These are phyloP conservation scores for Suaeda aralocaspica DNA, from an alignment of 148 eudicot species.

Conservation along the genomic window DNA sequence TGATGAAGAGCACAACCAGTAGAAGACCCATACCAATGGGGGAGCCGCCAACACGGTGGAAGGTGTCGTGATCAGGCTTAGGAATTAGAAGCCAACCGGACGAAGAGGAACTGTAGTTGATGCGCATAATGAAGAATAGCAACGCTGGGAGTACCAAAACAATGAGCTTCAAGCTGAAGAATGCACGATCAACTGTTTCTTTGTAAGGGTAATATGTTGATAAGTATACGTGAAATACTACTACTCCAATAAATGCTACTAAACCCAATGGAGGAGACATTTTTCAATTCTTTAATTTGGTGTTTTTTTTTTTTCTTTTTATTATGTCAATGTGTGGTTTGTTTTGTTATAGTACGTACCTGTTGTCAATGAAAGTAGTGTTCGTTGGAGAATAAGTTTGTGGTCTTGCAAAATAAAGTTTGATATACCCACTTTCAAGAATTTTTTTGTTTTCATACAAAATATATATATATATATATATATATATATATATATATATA, in stretches of 20 bases:
- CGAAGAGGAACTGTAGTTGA: neutral
- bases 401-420: too few relatives aligned
- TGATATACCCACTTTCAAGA: too few relatives aligned
- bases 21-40: slow-evolving; percentile 34
- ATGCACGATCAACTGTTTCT: slow-evolving; percentile 17
- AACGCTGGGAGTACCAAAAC: slow-evolving; percentile 26
- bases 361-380: too few relatives aligned
- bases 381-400: too few relatives aligned
- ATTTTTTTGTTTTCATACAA: too few relatives aligned
- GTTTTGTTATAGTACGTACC: too few relatives aligned
- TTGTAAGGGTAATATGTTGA: slow-evolving; percentile 25
- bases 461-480: too few relatives aligned
- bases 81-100: slow-evolving; percentile 19
- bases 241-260: slow-evolving; percentile 24
- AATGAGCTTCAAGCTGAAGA: slow-evolving; percentile 23
- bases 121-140: slow-evolving; percentile 23
- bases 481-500: too few relatives aligned
- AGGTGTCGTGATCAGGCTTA: slow-evolving; percentile 15
- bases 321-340: too few relatives aligned
- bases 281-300: too few relatives aligned
- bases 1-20: slow-evolving; percentile 26
- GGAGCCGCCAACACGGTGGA: slow-evolving; percentile 29
- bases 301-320: too few relatives aligned
- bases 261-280: slow-evolving; percentile 35
- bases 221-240: slow-evolving; percentile 27